These are phyloP conservation scores for Rasamsonia emersonii DNA, from an alignment of 2,329 filamentous ascomycete genomes.

Conservation along the genomic window DNA sequence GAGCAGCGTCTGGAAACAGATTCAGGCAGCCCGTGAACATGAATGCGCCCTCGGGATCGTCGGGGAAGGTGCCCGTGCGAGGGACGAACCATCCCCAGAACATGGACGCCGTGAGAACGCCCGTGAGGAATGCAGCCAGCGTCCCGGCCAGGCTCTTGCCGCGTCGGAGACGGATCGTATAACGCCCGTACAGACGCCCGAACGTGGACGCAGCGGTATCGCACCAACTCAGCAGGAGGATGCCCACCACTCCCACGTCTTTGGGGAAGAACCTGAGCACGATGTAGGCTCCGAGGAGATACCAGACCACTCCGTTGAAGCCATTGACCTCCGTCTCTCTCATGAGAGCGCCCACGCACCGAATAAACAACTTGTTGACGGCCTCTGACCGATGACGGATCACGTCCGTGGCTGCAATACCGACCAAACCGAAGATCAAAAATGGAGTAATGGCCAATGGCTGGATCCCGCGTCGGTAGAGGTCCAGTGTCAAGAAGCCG, in stretches of 20 bases:
- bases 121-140: slow-evolving; percentile 71
- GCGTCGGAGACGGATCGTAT: slow-evolving; percentile 73
- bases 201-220: slow-evolving; percentile 95
- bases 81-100: slow-evolving; percentile 88
- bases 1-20: slow-evolving; percentile 53
- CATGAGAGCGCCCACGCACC: slow-evolving; percentile 80
- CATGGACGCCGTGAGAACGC: slow-evolving; percentile 69
- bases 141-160: slow-evolving; percentile 92
- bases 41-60: slow-evolving; percentile 61
- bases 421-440: slow-evolving; percentile 70
- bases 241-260: slow-evolving; percentile 80
- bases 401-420: slow-evolving; percentile 73
- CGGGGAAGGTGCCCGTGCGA: slow-evolving; percentile 54
- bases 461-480: slow-evolving; percentile 75
- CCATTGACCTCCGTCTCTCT: slow-evolving; percentile 88
- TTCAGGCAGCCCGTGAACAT: slow-evolving; percentile 72
- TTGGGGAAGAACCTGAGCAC: slow-evolving; percentile 85
- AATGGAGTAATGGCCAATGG: slow-evolving; percentile 71
- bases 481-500: slow-evolving; percentile 80
- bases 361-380: slow-evolving; percentile 83
- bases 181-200: slow-evolving; percentile 77
- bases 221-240: slow-evolving; percentile 92
- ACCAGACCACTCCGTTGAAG: slow-evolving; percentile 97
- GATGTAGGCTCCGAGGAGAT: slow-evolving; percentile 81
- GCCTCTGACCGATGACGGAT: slow-evolving; percentile 72